These are phyloP conservation scores for Wickerhamiella azymoides DNA, from an alignment of 805 yeast genomes.

Conservation along the genomic window DNA sequence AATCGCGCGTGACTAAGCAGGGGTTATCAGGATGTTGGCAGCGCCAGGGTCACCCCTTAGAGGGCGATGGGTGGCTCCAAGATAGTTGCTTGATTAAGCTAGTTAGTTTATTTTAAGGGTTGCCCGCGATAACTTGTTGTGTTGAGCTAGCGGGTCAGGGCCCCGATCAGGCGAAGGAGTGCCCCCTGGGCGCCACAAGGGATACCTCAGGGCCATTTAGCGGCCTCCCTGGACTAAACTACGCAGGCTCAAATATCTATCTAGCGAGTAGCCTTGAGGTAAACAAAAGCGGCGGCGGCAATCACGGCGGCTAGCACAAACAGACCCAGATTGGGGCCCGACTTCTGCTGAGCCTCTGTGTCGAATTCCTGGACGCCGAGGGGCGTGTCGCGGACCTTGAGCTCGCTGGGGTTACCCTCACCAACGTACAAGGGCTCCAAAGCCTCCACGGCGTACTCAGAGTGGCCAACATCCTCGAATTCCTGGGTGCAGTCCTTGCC, in stretches of 20 bases:
- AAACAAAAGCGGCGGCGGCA: conserved; percentile 25
- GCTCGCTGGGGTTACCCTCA: conserved; percentile 45
- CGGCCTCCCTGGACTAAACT: no score
- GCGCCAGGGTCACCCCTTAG: no score
- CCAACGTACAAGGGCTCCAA: conserved; percentile 62
- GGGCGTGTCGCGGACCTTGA: conserved; percentile 16
- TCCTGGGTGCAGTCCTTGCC: conserved; percentile 66
- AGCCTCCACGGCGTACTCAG: conserved; percentile 84
- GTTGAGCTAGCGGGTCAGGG: no score
- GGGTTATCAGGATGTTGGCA: neutral
- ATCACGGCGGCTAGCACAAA: conserved; percentile 22
- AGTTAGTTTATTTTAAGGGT: no score
- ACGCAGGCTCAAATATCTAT: neutral
- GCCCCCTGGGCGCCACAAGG: no score
- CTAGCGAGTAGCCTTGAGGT: conserved; percentile 13
- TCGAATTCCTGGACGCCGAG: conserved; percentile 15
- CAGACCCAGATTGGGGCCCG: conserved; percentile 18
- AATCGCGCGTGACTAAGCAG: neutral
- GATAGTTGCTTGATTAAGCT: no score
- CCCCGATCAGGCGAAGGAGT: no score
- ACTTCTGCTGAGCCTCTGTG: conserved; percentile 13
- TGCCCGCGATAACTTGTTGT: no score
- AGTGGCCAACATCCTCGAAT: conserved; percentile 85
- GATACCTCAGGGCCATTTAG: no score
- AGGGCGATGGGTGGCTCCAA: no score